phyloP scores from a whole-genome alignment of 2,329 filamentous ascomycete species.

The Penicillium crustosum region DNA sequence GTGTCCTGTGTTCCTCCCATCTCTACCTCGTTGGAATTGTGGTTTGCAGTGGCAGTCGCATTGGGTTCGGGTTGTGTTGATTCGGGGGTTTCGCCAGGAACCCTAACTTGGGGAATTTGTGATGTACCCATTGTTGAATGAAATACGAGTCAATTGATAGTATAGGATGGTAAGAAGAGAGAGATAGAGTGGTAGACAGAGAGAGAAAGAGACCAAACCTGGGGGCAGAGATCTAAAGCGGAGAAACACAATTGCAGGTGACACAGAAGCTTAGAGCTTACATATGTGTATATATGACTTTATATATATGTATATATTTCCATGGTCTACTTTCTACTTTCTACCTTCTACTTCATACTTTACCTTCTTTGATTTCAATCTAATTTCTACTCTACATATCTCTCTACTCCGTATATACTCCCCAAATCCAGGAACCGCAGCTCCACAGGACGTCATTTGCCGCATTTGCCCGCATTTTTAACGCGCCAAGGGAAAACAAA shows the following conservation, averaged over 20 bases:
- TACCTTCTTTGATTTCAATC: background rate
- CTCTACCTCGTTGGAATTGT: constrained; percentile 26
- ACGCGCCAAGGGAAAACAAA: too few species aligned
- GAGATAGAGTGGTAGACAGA: background rate
- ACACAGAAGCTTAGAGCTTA: background rate
- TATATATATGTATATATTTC: too few species aligned
- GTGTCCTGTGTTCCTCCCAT: constrained; percentile 26
- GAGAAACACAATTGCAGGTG: background rate
- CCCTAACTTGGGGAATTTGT: constrained; percentile 19
- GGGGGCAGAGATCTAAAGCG: background rate
- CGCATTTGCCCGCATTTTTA: background rate
- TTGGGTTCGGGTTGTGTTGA: background rate
- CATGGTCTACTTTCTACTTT: too few species aligned
- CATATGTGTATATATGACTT: too few species aligned
- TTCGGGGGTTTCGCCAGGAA: constrained; percentile 5
- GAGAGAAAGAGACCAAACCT: background rate
- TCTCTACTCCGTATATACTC: background rate
- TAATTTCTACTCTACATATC: background rate
- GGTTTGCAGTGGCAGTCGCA: constrained; percentile 12
- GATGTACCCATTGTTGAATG: background rate
- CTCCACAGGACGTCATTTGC: background rate
- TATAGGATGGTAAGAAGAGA: too few species aligned
- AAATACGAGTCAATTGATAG: background rate
- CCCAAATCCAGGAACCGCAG: background rate
- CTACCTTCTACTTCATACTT: too few species aligned